These are phyloP conservation scores for Diaporthe aspalathi DNA, from an alignment of 2,329 filamentous ascomycete species.

Conservation along the genomic window DNA sequence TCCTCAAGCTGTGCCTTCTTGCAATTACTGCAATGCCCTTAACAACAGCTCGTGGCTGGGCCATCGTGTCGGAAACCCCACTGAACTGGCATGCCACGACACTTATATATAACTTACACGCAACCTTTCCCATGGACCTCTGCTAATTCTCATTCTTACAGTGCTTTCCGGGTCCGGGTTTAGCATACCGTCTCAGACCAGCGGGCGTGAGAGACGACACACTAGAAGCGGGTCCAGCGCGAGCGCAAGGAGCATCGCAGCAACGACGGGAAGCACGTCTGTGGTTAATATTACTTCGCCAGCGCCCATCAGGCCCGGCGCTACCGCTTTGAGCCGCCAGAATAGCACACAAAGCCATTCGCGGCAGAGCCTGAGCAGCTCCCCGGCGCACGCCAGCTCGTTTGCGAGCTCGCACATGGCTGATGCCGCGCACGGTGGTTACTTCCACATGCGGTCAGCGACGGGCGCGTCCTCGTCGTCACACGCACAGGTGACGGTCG, in stretches of 20 bases:
- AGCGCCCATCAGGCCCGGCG: conserved; percentile 54
- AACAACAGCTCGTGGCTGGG: neutral
- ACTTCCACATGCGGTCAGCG: conserved; percentile 48
- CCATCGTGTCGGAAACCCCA: neutral
- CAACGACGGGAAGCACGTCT: conserved; percentile 53
- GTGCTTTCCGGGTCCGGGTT: conserved; percentile 68
- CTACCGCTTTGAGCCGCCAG: conserved; percentile 62
- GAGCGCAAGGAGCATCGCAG: conserved; percentile 63
- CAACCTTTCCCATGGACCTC: neutral
- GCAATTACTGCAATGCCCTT: no score
- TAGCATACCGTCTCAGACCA: conserved; percentile 62
- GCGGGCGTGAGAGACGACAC: conserved; percentile 58
- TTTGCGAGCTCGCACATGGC: conserved; percentile 58
- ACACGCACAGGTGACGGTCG: conserved; percentile 55
- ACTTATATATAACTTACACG: neutral
- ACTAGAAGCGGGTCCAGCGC: conserved; percentile 70
- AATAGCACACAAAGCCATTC: conserved; percentile 62
- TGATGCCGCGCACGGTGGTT: conserved; percentile 49
- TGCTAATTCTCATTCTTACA: neutral
- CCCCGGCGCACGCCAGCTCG: conserved; percentile 59
- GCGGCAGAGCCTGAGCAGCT: conserved; percentile 62
- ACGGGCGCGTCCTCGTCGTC: conserved; percentile 44
- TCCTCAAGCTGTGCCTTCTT: no score
- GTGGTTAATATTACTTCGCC: conserved; percentile 59
- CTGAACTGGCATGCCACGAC: no score